phyloP scores from a whole-genome alignment of 148 eudicot species.

The Nyssa sinensis region DNA sequence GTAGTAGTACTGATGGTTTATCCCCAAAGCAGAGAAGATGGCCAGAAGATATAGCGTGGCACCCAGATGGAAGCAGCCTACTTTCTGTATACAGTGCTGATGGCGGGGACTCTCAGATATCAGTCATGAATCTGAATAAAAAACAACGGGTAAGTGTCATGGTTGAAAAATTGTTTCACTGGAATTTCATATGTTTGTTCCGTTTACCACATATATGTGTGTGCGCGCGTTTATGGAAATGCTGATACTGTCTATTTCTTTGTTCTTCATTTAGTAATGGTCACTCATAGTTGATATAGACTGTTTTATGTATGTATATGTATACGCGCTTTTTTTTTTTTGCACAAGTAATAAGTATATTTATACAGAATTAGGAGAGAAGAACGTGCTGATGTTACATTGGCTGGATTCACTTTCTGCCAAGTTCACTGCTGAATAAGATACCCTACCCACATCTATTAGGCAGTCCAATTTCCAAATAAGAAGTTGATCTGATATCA shows the following conservation, averaged over 20 bases:
- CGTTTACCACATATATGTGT: neutral
- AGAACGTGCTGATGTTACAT: neutral
- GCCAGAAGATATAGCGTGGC: slow-evolving; percentile 99
- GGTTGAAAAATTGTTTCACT: neutral
- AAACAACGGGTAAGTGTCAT: slow-evolving; percentile 44
- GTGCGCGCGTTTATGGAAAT: neutral
- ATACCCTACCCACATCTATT: neutral
- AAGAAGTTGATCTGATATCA: neutral
- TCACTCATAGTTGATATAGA: neutral
- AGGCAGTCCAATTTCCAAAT: neutral
- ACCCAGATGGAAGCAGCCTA: slow-evolving; percentile 74
- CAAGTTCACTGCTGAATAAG: neutral
- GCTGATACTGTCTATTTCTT: neutral
- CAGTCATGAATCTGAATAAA: slow-evolving; percentile 72
- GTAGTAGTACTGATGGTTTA: slow-evolving; percentile 63
- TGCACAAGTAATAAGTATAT: too few species aligned
- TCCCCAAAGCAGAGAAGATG: slow-evolving; percentile 88
- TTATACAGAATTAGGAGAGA: neutral
- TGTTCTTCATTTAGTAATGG: neutral
- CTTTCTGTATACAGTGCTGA: slow-evolving; percentile 83
- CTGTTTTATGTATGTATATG: neutral
- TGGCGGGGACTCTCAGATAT: slow-evolving; percentile 87
- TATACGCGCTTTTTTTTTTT: too few species aligned
- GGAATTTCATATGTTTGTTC: slow-evolving; percentile 8
- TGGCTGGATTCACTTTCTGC: neutral